Evolutionary conservation across 805 yeast genomes (phyloP), one percentile per base, ranked within the genome.

Genomic region (Brettanomyces bruxellensis): DNA sequence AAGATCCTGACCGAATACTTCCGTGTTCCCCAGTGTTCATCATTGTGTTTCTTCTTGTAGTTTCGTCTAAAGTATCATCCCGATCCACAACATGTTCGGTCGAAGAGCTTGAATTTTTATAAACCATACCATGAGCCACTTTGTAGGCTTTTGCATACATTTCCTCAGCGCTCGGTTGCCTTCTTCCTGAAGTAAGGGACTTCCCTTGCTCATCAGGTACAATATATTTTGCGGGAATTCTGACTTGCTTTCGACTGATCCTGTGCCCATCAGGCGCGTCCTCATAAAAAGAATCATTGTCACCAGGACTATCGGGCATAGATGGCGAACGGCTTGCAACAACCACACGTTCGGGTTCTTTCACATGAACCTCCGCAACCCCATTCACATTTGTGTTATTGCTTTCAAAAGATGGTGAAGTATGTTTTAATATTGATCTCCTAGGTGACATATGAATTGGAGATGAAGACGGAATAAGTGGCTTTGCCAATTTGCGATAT

Each of bases 61-160:
- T 55, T 28, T 49, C 54, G 45, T 60, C 64, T 49, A 55, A 47
- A 14, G 48, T 50, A 4, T 34, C 40, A 25, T 45, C 45, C 13
- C 38, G 41, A 6, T 44, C 52, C 34, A 44, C 8, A n/a, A 46
- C 48, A 5, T 34, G 43, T 11, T 35, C 41, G 22, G 44, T 23
- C 3, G 24, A 37, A 24, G 37, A 40, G 3, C 7, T 30, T n/a
- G 34, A 25, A 34, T 34, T 35, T 82, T 35, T n/a, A 54, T 78
- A 78, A 1, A 80, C 84, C 48, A 69, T 77, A 49, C 68, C 70
- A 58, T 71, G 65, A 0, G 86, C 86, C 12, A 75, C 73, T 51
- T 73, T 73, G 49, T 73, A 66, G 0, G 86, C 86, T 51, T 65
- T 65, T 22, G 68, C 69, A 53, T 79, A 80, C 68, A 78, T 66